Evolutionary conservation across 495 filamentous ascomycete genomes (phyloP), one percentile per base, ranked within the genome.

Genomic region (Podospora tetraspora): DNA sequence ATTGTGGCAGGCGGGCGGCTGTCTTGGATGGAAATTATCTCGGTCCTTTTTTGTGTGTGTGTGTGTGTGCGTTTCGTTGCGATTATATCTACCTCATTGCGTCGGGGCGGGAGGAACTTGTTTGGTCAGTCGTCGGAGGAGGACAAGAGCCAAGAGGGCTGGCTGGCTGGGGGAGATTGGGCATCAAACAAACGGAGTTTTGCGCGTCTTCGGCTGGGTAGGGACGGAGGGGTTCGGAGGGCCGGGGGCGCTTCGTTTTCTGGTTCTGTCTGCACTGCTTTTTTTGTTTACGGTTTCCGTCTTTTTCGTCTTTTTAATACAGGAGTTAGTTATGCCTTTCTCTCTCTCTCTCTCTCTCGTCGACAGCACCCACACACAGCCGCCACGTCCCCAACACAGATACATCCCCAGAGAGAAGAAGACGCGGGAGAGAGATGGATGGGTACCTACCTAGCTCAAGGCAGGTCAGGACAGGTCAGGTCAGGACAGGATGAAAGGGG

Each of bases 151-250:
- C 6, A 19, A 52, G 16, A 27, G 29, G 57, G 19, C 19, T 29
- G 3, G 19, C 19, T 29, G 3, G 63, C 13, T 58, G 23, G 61
- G 30, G 57, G 58, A 69, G 56, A 65, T 29, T 59, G 63, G 62
- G 57, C 57, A 61, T 61, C 32, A 61, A 37, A 25, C 43, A 66
- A 66, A 27, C 65, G 65, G 65, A 61, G 65, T 66, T 66, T 25
- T 60, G 59, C 63, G 34, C 62, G 62, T 56, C 62, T 52, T 52
- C 43, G 43, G 43, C 43, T 52, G 43, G 43, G 43, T n/a, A 62
- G 12, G 62, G 62, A 13, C 32, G 32, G 32, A 13, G 32, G 11
- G 32, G 27, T 5, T 27, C 3, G 27, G 27, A 5, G 0, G 27
- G 32, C 11, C 11, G 43, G 16, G 43, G 43, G 21, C 27, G 27